phyloP scores from a whole-genome alignment of 2,329 filamentous ascomycete genomes.

The Dactylellina haptotyla region DNA sequence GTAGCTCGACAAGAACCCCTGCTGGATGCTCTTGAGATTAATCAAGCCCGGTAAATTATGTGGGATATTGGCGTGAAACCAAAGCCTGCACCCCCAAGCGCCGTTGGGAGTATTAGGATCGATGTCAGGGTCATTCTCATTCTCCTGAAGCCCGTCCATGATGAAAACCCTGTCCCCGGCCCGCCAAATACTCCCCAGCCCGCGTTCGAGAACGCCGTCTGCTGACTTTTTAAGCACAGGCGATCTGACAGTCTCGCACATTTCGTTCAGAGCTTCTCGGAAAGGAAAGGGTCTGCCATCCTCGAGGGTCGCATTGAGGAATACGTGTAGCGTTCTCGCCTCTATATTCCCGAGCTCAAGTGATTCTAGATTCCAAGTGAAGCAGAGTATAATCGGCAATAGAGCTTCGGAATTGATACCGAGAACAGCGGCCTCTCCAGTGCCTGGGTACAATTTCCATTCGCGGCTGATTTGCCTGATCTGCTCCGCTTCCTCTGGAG shows the following conservation, averaged over 20 bases:
- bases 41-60: neutral
- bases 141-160: neutral
- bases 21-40: neutral
- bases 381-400: neutral
- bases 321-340: too few species aligned
- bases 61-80: neutral
- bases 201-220: too few species aligned
- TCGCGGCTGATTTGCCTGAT: neutral
- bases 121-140: neutral
- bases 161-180: neutral
- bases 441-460: neutral
- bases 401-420: conserved; percentile 16
- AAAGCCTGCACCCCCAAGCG: neutral
- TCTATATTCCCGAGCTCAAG: neutral
- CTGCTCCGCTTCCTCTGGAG: conserved; percentile 1
- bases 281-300: neutral
- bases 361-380: neutral
- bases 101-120: neutral
- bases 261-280: neutral
- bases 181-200: too few species aligned
- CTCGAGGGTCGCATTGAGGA: neutral
- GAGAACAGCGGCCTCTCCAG: neutral
- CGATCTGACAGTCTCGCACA: too few species aligned
- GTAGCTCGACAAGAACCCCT: neutral
- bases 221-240: too few species aligned